Base-by-base conservation (phyloP, 129 eudicot species). In the Tanacetum coccineum region DNA sequence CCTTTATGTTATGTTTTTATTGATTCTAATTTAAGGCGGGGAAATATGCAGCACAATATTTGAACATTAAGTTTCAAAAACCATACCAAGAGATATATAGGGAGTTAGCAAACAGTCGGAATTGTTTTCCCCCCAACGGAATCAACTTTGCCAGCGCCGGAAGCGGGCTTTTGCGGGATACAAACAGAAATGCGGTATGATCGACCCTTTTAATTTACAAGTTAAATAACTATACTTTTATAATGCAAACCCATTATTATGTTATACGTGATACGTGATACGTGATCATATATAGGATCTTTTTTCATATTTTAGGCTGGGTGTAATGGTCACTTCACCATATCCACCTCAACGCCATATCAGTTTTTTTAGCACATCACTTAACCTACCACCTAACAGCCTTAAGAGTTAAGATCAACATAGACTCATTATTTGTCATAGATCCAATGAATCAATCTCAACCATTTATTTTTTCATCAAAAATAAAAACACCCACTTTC, bases 81-180 rank as follows among this genome's bases (percentile, higher is more conserved):
- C 88, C 96, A 42, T 89, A 55, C 42, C 69, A 76, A 36, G 90
- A 86, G 77, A 76, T 80, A 39, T 67, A 76, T 13, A 54, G 42
- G 20, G 83, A 74, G 22, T 26, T 85, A 60, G 39, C 13, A 40
- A 74, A 75, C 62, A 67, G 45, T 25, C 47, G 14, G 18, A 85
- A 72, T 63, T 58, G 42, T 44, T 72, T 78, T 64, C 96, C 90
- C 0, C 12, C 78, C 20, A 80, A 86, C 40, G 96, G 96, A 57
- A 42, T 89, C 74, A 89, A 83, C 80, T 89, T 89, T 62, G 96
- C 95, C 3, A 89, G 96, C 56, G 90, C 86, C 45, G 90, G 95
- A 32, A 89, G 96, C 53, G 95, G 96, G 19, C 81, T 89, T 75
- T 64, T 86, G 32, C 80, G n/a, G 3, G 61, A 65, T 46, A 89